Evolutionary conservation across 495 filamentous ascomycete genomes (phyloP).

Genomic region (Trypethelium eluteriae): DNA sequence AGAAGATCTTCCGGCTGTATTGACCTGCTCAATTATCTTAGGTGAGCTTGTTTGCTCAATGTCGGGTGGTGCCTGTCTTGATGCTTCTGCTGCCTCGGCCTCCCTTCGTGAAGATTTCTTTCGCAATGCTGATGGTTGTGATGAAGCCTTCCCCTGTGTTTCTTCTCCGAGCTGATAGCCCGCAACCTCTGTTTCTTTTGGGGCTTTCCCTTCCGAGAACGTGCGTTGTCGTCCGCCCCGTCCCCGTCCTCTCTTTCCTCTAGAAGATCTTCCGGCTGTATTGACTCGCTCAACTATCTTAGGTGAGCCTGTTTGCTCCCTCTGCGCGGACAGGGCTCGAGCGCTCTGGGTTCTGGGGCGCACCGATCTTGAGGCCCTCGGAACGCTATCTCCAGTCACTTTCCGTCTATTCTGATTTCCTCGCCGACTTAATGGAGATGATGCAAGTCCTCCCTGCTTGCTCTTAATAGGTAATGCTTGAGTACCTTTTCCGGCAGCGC

Average conservation of each 20-base stretch:
- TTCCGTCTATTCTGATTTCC: constrained; percentile 11
- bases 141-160: constrained; percentile 9
- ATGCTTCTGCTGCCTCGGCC: constrained; percentile 11
- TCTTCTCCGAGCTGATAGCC: constrained; percentile 10
- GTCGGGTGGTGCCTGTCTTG: background rate
- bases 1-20: constrained; percentile 5
- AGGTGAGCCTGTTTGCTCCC: constrained; percentile 1
- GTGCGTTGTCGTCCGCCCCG: constrained; percentile 4
- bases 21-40: constrained; percentile 5
- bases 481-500: constrained; percentile 4
- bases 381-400: constrained; percentile 9
- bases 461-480: constrained; percentile 6
- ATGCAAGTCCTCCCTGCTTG: constrained; percentile 2
- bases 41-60: constrained; percentile 1
- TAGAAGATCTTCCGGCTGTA: constrained; percentile 5
- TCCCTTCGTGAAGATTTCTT: constrained; percentile 3
- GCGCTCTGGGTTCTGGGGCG: constrained; percentile 5
- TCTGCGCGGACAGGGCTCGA: constrained; percentile 5
- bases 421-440: constrained; percentile 3
- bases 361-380: background rate
- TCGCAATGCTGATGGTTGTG: constrained; percentile 11
- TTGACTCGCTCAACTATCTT: constrained; percentile 6
- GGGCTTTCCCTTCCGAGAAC: constrained; percentile 3
- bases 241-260: constrained; percentile 8
- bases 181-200: background rate